Evolutionary conservation across 176 grass and related monocot species (phyloP).

Genomic region (Stipa capillata): DNA sequence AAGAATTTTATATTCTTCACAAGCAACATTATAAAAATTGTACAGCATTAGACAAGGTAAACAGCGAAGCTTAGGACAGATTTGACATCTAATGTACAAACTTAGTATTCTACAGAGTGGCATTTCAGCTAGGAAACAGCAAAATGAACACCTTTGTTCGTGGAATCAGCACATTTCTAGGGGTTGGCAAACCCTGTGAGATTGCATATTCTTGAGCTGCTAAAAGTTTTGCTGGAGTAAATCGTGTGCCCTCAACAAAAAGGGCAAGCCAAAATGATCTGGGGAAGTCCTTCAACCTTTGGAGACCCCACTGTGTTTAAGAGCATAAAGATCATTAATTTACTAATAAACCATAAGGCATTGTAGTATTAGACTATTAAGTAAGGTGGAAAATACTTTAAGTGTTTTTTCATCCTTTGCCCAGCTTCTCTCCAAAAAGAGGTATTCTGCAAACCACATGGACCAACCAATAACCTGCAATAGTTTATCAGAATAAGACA

Average conservation of each 20-base stretch:
- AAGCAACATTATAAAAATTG: not conserved
- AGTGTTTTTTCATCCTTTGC: conserved; percentile 16
- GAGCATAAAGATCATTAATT: not conserved
- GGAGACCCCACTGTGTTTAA: conserved; percentile 53
- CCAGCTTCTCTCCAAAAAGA: conserved; percentile 18
- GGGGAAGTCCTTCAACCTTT: conserved; percentile 81
- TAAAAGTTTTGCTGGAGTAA: conserved; percentile 12
- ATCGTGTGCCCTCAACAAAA: conserved; percentile 47
- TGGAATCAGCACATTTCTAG: conserved; percentile 89
- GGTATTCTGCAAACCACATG: conserved; percentile 14
- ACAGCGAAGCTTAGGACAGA: not conserved
- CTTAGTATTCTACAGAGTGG: not conserved
- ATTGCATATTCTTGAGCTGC: conserved; percentile 91
- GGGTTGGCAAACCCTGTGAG: conserved; percentile 61
- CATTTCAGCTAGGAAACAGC: not conserved
- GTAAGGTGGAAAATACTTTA: not conserved
- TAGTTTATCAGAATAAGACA: not conserved
- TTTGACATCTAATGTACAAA: not conserved
- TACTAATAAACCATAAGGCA: not conserved
- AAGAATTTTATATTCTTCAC: not conserved
- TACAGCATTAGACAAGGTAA: not conserved
- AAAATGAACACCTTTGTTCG: conserved; percentile 71
- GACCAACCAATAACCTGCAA: conserved; percentile 15
- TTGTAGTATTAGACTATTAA: not conserved
- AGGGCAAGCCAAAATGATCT: conserved; percentile 93